Conservation (phyloP, 225 moss, liverwort and hornwort species). For the Climacium dendroides region DNA sequence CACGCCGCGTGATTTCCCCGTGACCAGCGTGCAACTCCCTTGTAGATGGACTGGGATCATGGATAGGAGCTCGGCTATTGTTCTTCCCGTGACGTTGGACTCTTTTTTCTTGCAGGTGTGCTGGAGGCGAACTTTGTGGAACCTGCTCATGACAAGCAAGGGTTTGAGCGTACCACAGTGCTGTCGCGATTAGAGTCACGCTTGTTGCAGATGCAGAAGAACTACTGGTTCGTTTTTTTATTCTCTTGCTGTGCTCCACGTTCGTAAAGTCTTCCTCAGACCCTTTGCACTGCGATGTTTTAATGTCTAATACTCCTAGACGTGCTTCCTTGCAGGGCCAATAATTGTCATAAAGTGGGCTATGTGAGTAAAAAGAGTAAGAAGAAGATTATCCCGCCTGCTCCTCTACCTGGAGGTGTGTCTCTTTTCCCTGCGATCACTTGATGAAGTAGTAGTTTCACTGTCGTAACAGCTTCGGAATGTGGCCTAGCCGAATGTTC, state of each 20-base stretch:
- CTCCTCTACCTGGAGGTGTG: constrained; percentile 23
- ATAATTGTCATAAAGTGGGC: constrained; percentile 39
- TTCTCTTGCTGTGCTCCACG: neutral
- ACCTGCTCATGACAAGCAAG: constrained; percentile 94
- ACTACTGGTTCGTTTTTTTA: constrained; percentile 36
- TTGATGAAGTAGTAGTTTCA: neutral
- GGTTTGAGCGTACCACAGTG: constrained; percentile 77
- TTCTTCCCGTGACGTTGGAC: neutral
- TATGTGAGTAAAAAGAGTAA: constrained; percentile 42
- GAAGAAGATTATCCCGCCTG: constrained; percentile 28
- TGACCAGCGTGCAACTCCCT: too few species aligned
- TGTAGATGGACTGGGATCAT: neutral
- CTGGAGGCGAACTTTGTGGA: constrained; percentile 89
- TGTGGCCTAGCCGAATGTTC: neutral
- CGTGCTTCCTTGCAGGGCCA: constrained; percentile 3
- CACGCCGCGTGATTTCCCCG: neutral
- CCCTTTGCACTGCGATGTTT: neutral
- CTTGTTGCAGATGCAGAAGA: constrained; percentile 77
- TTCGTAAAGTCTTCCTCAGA: neutral
- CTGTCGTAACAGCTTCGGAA: neutral
- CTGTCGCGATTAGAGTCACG: constrained; percentile 61
- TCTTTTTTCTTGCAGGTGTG: constrained; percentile 29
- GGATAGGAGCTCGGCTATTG: neutral
- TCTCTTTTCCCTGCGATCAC: neutral
- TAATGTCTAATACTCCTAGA: neutral